Base-by-base conservation (phyloP, 1,284 basidiomycete species). In the Trichosporon coremiiforme region DNA sequence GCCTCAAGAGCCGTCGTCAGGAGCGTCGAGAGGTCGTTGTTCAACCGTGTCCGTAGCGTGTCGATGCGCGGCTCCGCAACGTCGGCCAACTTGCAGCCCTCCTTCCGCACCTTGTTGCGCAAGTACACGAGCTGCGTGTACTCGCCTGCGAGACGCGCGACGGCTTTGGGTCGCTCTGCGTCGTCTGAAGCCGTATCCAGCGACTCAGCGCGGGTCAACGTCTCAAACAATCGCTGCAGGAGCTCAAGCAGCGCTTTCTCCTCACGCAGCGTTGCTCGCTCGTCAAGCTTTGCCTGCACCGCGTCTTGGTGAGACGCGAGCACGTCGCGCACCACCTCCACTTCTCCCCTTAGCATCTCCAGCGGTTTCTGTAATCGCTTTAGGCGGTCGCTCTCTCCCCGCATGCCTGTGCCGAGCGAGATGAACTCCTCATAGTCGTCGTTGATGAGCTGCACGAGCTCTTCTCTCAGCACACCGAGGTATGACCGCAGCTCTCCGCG, bases 391-490 rank as follows among this genome's bases (percentile, higher is more conserved):
- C 92, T 92, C 82, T 97, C 94, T 36, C 91, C 93, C 71, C 89
- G 87, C 73, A 97, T 81, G 75, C 95, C 93, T 1, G 92, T 95
- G 74, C 95, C 95, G 29, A 99, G 86, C 75, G 92, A 94, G 75
- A 99, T 97, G 82, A 98, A 98, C 60, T 95, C 95, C 81, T 95
- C 94, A 82, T 98, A 98, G 84, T 98, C 95, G 78, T 95, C 91
- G 81, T 99, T 98, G 82, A 99, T 98, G 79, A 98, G 89, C 78
- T 90, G 90, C 35, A 98, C 93, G 35, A 99, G 88, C 80, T 97
- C 94, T 79, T 95, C 92, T 78, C 95, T 94, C 75, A 99, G 85
- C 15, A 87, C 86, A 0, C 88, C 88, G 70, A 94, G 86, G 82
- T 98, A 98, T 69, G 91, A 90, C 35, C 94, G 88, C 15, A 99